phyloP scores from a whole-genome alignment of 2,329 filamentous ascomycete species.

The Phaeosphaeriaceae sp. region DNA sequence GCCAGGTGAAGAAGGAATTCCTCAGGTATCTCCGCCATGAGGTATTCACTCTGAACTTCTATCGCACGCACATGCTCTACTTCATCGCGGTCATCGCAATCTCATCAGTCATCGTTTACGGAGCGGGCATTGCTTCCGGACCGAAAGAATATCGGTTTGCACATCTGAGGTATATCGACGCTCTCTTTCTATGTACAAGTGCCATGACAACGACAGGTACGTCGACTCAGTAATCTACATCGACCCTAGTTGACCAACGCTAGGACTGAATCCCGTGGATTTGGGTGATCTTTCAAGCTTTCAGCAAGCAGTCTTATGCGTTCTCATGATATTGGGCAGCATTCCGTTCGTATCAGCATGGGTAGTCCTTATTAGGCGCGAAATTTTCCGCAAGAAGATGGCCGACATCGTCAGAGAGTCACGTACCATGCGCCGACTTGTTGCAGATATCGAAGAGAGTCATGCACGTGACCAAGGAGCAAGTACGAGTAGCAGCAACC shows the following conservation, averaged over 20 bases:
- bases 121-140: constrained; percentile 33
- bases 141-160: constrained; percentile 21
- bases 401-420: constrained; percentile 36
- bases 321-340: constrained; percentile 38
- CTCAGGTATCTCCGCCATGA: constrained; percentile 24
- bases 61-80: constrained; percentile 40
- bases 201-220: constrained; percentile 43
- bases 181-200: constrained; percentile 36
- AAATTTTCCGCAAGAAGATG: constrained; percentile 35
- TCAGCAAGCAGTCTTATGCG: constrained; percentile 35
- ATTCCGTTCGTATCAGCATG: constrained; percentile 40
- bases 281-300: constrained; percentile 32
- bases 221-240: no score
- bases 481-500: constrained; percentile 12
- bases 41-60: constrained; percentile 27
- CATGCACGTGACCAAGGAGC: constrained; percentile 6
- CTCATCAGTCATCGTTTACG: constrained; percentile 37
- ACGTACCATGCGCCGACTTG: constrained; percentile 28
- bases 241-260: background rate
- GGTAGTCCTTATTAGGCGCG: constrained; percentile 34
- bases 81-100: constrained; percentile 35
- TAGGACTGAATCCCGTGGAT: constrained; percentile 37
- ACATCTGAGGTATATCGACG: constrained; percentile 34
- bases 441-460: constrained; percentile 33
- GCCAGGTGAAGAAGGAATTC: constrained; percentile 25